Evolutionary conservation across 495 filamentous ascomycete species (phyloP).

Genomic region (Xylaria bambusicola): DNA sequence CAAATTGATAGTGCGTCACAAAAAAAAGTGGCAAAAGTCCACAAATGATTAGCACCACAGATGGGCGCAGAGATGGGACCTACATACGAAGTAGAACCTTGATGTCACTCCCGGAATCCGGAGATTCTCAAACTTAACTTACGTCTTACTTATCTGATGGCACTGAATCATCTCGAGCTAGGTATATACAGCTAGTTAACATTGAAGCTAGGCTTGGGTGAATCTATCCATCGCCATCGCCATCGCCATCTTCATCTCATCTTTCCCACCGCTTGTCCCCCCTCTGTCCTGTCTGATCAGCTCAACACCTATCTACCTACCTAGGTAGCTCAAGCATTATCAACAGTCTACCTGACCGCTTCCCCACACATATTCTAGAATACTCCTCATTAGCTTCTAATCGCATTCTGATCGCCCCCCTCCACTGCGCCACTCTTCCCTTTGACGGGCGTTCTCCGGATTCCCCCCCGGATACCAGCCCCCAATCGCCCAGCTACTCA

Average conservation of each 20-base stretch:
- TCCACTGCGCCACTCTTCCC: constrained; percentile 12
- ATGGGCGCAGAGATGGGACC: too few species aligned
- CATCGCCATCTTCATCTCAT: background rate
- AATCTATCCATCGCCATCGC: too few species aligned
- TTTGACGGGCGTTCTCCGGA: constrained; percentile 27
- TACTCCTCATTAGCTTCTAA: background rate
- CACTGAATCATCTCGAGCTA: too few species aligned
- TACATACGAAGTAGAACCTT: background rate
- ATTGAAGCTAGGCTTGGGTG: too few species aligned
- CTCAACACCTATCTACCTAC: too few species aligned
- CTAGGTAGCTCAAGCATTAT: background rate
- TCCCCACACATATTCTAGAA: background rate
- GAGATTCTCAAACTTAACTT: constrained; percentile 5
- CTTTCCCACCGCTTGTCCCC: background rate
- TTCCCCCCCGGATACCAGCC: constrained; percentile 13
- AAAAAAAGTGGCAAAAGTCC: too few species aligned
- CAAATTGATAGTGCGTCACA: too few species aligned
- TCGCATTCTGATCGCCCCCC: background rate
- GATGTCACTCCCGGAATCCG: background rate
- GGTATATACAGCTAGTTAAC: too few species aligned
- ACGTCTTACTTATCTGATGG: too few species aligned
- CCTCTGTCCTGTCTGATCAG: background rate
- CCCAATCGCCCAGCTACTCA: background rate
- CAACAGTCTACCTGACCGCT: background rate
- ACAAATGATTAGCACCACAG: background rate